phyloP scores from a whole-genome alignment of 306 rosid species.

The Trichosanthes cucumerina region DNA sequence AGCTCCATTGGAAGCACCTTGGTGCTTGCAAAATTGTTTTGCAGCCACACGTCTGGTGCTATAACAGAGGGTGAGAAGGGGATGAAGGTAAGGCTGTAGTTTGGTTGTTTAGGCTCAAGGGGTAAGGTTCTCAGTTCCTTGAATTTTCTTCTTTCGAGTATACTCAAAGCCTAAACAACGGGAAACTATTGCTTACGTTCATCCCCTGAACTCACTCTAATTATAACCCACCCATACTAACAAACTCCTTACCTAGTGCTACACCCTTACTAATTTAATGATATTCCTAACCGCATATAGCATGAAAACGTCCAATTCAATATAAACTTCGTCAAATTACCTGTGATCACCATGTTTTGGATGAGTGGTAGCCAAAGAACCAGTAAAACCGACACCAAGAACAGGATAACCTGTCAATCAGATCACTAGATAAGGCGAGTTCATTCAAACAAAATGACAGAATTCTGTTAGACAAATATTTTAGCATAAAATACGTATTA shows the following conservation, averaged over 20 bases:
- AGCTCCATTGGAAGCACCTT: too few species aligned
- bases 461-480: background rate
- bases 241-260: background rate
- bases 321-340: constrained; percentile 22
- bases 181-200: too few species aligned
- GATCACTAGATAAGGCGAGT: background rate
- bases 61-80: too few species aligned
- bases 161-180: too few species aligned
- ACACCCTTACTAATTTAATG: background rate
- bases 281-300: background rate
- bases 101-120: too few species aligned
- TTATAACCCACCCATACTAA: too few species aligned
- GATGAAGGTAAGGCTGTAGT: too few species aligned
- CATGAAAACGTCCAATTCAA: background rate
- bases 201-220: too few species aligned
- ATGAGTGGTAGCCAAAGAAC: constrained; percentile 47
- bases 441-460: background rate
- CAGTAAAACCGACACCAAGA: constrained; percentile 87
- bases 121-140: too few species aligned
- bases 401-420: constrained; percentile 58
- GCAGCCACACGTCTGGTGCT: too few species aligned
- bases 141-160: too few species aligned
- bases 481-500: background rate
- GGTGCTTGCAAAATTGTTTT: too few species aligned
- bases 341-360: constrained; percentile 83